A percentile compares a stretch with the other conserved stretches of the same genome.
Conservation (phyloP, 306 rosid genomes). For the Sicyos baderoa region DNA sequence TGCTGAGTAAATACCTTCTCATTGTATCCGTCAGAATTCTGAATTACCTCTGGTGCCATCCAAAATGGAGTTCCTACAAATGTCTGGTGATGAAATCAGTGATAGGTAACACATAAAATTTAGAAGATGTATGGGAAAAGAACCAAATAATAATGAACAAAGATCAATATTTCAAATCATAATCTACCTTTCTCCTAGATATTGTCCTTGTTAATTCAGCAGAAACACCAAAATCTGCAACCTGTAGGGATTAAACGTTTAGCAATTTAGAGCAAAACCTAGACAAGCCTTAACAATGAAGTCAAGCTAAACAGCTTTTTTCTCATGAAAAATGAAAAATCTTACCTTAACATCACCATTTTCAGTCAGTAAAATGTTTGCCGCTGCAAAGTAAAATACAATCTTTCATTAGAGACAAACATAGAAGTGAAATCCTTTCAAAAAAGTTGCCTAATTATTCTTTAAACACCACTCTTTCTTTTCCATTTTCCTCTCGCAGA, state of each 20-base stretch:
- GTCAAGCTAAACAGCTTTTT: no score
- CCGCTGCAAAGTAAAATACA: conserved; percentile 66
- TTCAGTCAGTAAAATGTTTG: conserved; percentile 86
- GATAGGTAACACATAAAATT: conserved; percentile 18
- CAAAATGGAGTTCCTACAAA: conserved; percentile 99
- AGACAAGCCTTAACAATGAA: no score
- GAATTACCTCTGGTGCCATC: conserved; percentile 99
- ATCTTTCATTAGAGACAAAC: conserved; percentile 24
- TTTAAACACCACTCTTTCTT: background rate
- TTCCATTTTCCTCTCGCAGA: background rate
- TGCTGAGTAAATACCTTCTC: conserved; percentile 59
- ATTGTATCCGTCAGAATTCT: conserved; percentile 88
- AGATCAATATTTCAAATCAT: background rate
- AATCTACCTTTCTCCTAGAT: conserved; percentile 88
- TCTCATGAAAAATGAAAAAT: conserved; percentile 21
- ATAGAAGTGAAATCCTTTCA: conserved; percentile 16
- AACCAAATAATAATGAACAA: background rate
- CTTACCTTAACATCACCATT: conserved; percentile 94
- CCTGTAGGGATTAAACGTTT: conserved; percentile 46
- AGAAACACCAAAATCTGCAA: conserved; percentile 99
- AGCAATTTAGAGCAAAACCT: conserved; percentile 21
- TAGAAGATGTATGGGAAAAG: background rate
- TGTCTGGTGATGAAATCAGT: conserved; percentile 69
- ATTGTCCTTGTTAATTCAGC: conserved; percentile 97
- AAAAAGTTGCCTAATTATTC: background rate